These are phyloP conservation scores for Gossypium schwendimanii DNA, from an alignment of 441 rosid genomes.

Conservation along the genomic window DNA sequence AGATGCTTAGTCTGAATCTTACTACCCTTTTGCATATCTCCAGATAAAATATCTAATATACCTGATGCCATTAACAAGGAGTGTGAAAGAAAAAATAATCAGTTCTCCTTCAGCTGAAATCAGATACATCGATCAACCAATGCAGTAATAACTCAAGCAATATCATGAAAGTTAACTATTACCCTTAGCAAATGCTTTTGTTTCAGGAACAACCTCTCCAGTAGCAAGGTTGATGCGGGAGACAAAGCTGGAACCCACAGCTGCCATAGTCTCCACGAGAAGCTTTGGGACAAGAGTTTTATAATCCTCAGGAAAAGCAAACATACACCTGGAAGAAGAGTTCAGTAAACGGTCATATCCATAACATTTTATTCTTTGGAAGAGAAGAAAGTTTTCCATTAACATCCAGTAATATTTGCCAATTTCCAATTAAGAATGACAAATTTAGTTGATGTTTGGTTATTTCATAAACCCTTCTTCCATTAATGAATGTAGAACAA, in stretches of 20 bases:
- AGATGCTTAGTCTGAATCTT: slow-evolving; percentile 89
- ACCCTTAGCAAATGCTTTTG: slow-evolving; percentile 91
- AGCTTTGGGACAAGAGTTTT: slow-evolving; percentile 74
- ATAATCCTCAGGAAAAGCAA: slow-evolving; percentile 93
- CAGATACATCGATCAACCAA: background rate
- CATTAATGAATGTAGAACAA: background rate
- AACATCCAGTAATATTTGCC: background rate
- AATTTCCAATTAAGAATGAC: background rate
- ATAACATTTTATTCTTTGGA: background rate
- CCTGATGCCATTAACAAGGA: slow-evolving; percentile 37
- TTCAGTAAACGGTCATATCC: slow-evolving; percentile 8
- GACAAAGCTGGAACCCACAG: slow-evolving; percentile 63
- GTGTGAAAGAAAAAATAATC: slow-evolving; percentile 16
- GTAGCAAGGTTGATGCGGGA: slow-evolving; percentile 79
- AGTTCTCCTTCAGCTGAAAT: slow-evolving; percentile 11
- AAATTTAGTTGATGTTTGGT: background rate
- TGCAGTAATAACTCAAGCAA: background rate
- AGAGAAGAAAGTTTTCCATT: background rate
- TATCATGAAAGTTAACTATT: background rate
- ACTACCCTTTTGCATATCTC: slow-evolving; percentile 87
- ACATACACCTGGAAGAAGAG: slow-evolving; percentile 58
- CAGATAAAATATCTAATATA: slow-evolving; percentile 75
- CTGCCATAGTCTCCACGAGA: slow-evolving; percentile 76
- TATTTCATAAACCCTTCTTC: background rate
- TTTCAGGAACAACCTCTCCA: slow-evolving; percentile 91